Evolutionary conservation across 345 rosid species (phyloP), one percentile per base, ranked within the genome.

Genomic region (Gossypium anomalum): DNA sequence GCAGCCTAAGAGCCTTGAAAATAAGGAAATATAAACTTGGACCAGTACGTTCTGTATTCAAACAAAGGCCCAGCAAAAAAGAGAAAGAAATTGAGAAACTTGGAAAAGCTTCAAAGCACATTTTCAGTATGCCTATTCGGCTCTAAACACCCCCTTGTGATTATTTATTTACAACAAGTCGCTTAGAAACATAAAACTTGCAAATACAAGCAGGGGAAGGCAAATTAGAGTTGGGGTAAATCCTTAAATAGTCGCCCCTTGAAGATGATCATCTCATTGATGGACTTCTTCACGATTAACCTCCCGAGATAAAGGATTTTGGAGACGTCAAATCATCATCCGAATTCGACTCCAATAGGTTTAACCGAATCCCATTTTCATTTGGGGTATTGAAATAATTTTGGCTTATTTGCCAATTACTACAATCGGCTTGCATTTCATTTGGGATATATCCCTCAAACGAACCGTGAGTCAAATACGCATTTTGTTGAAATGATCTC

Each of bases 321-420:
- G 84, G 27, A 13, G 88, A 76, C 12, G 85, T 77, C 20, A 83
- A 70, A 53, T 88, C 90, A 9, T 75, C 75, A 0, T 86, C 83
- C 2, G 92, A 80, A 14, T 85, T 86, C 3, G 89, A 78, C 76
- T 84, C 89, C 1, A 82, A 78, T 47, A 78, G 67, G 75, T 78
- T 76, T 49, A 81, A 88, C 13, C 71, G 76, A 53, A 82, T 25
- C 2, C 64, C 76, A 1, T 65, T 73, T 9, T 80, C 89, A 51
- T 44, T 34, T 3, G 83, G 69, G 1, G 53, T 23, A 15, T 71
- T 63, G 2, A 77, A 61, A 44, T 75, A 80, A 3, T 77, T 15
- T 25, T 70, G 44, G 23, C 66, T 59, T 19, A 78, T 57, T 61
- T 81, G 79, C 86, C 88, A 89, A 23, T 78, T 14, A 19, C 48